Conservation (phyloP, 2,329 filamentous ascomycete species). For the Zasmidium angulare region DNA sequence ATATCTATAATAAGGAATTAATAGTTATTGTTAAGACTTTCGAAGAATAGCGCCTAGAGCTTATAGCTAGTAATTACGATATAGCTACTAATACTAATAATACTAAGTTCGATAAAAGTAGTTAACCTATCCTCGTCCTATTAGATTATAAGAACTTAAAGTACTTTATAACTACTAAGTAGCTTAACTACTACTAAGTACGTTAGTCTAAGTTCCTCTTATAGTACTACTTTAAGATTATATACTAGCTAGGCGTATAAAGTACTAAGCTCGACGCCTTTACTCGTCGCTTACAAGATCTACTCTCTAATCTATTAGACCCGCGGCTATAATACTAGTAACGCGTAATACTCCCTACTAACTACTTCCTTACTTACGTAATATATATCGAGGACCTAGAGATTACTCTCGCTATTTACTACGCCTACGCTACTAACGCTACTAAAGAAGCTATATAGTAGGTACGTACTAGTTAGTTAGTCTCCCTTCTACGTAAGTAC, state of each 20-base stretch:
- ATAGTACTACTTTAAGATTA: background rate
- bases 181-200: too few species aligned
- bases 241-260: background rate
- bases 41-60: conserved; percentile 11
- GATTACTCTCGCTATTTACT: background rate
- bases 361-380: background rate
- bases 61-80: background rate
- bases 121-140: background rate
- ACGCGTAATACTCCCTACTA: background rate
- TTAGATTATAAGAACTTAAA: conserved; percentile 8
- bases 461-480: background rate
- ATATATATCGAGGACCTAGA: background rate
- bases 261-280: background rate
- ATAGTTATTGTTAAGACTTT: too few species aligned
- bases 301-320: background rate
- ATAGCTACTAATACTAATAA: background rate
- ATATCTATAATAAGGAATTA: too few species aligned
- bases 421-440: background rate
- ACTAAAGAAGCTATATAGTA: background rate
- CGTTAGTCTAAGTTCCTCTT: too few species aligned
- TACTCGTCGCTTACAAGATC: background rate
- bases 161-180: too few species aligned
- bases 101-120: background rate
- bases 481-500: background rate
- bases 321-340: too few species aligned